Evolutionary conservation across 192 early-diverging fungal genomes (phyloP), one percentile per base, ranked within the genome.

Genomic region (Coemansia brasiliensis): DNA sequence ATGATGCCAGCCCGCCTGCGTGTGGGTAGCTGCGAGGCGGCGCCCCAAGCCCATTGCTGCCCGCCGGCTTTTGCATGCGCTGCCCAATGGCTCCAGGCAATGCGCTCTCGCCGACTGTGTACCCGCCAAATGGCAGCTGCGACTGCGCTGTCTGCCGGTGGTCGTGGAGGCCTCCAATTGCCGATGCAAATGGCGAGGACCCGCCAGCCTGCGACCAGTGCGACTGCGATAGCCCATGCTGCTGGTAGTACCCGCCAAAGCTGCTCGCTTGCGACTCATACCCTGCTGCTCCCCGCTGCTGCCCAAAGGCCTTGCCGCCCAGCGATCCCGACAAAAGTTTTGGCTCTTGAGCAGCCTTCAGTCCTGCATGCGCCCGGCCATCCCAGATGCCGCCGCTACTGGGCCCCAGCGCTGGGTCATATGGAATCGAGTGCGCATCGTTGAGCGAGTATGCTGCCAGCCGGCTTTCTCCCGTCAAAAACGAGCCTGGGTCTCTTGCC

Each of bases 61-160:
- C 5, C 39, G 45, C 40, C 39, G 25, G 52, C 35, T 55, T 42
- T 22, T 50, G 25, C 52, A 45, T 4, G 12, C 56, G 61, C 56
- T 69, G 74, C 12, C 74, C 63, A 22, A 76, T 70, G n/a, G 74
- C 67, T 3, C 63, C 62, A 0, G 57, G 54, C 37, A 59, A 48
- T 39, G 52, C 11, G 26, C 52, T 32, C 29, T 70, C 63, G n/a
- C 52, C 63, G 1, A 53, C 24, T 41, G 15, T 54, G 38, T 27
- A 21, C 41, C 35, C 49, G n/a, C n/a, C n/a, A 16, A 52, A 51
- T 20, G 43, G 48, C 20, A 50, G 41, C 29, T 50, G 39, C 40
- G 29, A 16, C 11, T 57, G 40, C 6, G 20, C 2, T 46, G 18
- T 18, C 44, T 46, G 44, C 20, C 46, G 22, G 57, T 72, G 45